These are phyloP conservation scores for Straminergon stramineum DNA, from an alignment of 225 moss, liverwort and hornwort genomes.

Conservation along the genomic window DNA sequence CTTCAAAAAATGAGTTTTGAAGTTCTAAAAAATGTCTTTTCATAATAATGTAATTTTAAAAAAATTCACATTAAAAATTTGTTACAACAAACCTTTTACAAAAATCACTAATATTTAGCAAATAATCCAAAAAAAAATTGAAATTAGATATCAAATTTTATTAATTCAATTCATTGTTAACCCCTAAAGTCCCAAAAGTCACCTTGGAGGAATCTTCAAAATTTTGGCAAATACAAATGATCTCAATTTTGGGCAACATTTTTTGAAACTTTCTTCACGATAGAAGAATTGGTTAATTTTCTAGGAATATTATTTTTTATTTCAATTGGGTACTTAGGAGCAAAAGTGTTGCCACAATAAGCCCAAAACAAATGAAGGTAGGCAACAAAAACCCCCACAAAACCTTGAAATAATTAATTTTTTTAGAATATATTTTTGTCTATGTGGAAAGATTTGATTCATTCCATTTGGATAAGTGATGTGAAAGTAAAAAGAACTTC, in stretches of 20 bases:
- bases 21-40: too few species aligned
- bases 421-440: neutral
- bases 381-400: neutral
- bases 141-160: neutral
- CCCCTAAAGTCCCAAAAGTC: neutral
- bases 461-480: neutral
- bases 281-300: neutral
- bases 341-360: neutral
- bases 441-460: too few species aligned
- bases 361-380: too few species aligned
- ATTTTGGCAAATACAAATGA: neutral
- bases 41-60: neutral
- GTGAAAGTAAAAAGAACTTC: too few species aligned
- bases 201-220: rapidly evolving
- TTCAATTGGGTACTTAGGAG: neutral
- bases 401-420: neutral
- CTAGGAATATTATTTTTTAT: neutral
- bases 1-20: neutral
- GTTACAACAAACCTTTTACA: rapidly evolving
- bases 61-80: neutral
- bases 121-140: neutral
- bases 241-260: neutral
- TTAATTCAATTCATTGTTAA: neutral
- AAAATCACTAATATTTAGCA: neutral
- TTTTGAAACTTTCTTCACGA: neutral